These are phyloP conservation scores for Phytophthora pistaciae DNA, from an alignment of 352 stramenopile genomes.

Conservation along the genomic window DNA sequence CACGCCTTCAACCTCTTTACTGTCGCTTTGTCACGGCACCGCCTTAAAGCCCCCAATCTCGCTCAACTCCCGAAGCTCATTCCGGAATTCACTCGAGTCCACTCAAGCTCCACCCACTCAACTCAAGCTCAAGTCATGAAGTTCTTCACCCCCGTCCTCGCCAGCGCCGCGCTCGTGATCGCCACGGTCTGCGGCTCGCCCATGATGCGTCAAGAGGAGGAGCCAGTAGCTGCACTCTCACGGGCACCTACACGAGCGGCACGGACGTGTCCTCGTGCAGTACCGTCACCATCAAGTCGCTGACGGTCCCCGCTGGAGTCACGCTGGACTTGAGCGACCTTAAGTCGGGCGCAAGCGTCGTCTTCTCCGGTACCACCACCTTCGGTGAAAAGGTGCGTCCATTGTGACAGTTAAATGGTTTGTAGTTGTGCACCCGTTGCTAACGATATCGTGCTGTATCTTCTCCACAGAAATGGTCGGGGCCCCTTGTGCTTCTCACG, in stretches of 20 bases:
- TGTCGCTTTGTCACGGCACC: background rate
- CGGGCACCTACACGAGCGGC: constrained; percentile 39
- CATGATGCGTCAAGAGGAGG: constrained; percentile 28
- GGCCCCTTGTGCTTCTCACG: constrained; percentile 37
- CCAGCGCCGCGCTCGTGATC: background rate
- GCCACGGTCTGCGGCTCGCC: background rate
- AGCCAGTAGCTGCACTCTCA: constrained; percentile 32
- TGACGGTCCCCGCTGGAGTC: constrained; percentile 40
- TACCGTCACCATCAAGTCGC: constrained; percentile 30
- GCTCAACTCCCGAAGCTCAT: background rate
- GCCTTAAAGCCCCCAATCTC: background rate
- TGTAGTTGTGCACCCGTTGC: background rate
- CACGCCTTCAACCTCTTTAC: constrained; percentile 2
- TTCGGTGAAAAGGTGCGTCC: constrained; percentile 34
- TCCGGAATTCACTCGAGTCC: constrained; percentile 7
- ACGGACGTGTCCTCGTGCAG: constrained; percentile 30
- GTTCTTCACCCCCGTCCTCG: constrained; percentile 8
- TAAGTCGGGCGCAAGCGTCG: constrained; percentile 35
- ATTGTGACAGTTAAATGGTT: background rate
- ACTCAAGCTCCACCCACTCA: constrained; percentile 1
- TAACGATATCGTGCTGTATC: background rate
- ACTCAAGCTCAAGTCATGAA: constrained; percentile 14
- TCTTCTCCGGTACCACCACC: constrained; percentile 39
- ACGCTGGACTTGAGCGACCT: constrained; percentile 42
- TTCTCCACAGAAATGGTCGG: constrained; percentile 19